phyloP scores from a whole-genome alignment of 176 grass and related monocot genomes.

The Musa troglodytarum region DNA sequence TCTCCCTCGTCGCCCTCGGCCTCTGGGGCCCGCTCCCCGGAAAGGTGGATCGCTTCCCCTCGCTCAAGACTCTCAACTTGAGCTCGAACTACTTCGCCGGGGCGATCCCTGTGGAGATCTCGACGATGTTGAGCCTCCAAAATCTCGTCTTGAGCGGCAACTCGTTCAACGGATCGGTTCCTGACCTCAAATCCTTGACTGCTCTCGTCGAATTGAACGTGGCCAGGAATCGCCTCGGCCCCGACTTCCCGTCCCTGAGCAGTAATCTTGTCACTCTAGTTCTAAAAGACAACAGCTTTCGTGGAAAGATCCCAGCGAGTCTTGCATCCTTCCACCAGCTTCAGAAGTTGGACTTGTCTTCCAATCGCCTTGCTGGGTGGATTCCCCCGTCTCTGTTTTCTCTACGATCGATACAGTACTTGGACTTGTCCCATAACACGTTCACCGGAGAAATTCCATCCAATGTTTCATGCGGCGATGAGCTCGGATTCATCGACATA shows the following conservation, averaged over 20 bases:
- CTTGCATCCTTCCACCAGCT: slow-evolving; percentile 38
- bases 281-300: slow-evolving; percentile 46
- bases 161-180: slow-evolving; percentile 46
- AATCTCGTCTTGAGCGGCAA: slow-evolving; percentile 56
- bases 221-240: slow-evolving; percentile 37
- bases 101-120: slow-evolving; percentile 34
- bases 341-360: slow-evolving; percentile 49
- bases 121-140: slow-evolving; percentile 49
- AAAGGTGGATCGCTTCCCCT: slow-evolving; percentile 57
- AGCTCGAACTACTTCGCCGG: slow-evolving; percentile 65
- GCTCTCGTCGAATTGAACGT: slow-evolving; percentile 58
- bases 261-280: slow-evolving; percentile 30
- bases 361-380: slow-evolving; percentile 47
- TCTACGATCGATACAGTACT: slow-evolving; percentile 40
- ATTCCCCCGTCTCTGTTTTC: slow-evolving; percentile 61
- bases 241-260: slow-evolving; percentile 49
- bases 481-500: slow-evolving; percentile 50
- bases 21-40: slow-evolving; percentile 60
- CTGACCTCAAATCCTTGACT: slow-evolving; percentile 38
- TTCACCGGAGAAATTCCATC: slow-evolving; percentile 44
- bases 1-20: slow-evolving; percentile 59
- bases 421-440: slow-evolving; percentile 58
- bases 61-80: slow-evolving; percentile 60
- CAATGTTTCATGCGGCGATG: slow-evolving; percentile 26
- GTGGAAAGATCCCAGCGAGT: slow-evolving; percentile 31